phyloP scores from a whole-genome alignment of 1,284 basidiomycete species.

The Schizopora paradoxa region DNA sequence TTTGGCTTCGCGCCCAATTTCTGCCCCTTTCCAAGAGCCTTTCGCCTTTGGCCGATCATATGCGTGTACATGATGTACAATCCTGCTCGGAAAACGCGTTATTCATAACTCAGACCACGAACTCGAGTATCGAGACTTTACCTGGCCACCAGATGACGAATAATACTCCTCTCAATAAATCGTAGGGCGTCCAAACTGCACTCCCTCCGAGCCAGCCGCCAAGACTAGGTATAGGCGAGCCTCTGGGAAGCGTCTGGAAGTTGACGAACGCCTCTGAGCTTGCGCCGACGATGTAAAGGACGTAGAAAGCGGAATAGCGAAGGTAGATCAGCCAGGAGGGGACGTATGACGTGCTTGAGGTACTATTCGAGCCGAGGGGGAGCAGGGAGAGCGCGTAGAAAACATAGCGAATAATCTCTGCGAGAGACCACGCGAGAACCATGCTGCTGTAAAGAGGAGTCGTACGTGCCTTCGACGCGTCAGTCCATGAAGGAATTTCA shows the following conservation, averaged over 20 bases:
- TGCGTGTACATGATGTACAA: constrained; percentile 86
- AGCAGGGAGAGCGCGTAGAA: constrained; percentile 81
- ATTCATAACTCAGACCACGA: not conserved
- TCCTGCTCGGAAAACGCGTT: constrained; percentile 35
- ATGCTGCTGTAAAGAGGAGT: constrained; percentile 87
- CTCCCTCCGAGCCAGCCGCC: constrained; percentile 35
- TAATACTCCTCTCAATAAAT: constrained; percentile 53
- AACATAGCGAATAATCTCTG: constrained; percentile 89
- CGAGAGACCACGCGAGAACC: constrained; percentile 90
- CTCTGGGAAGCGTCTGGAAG: constrained; percentile 68
- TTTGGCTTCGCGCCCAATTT: constrained; percentile 29
- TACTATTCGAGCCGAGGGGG: constrained; percentile 35
- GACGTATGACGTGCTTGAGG: too few relatives aligned
- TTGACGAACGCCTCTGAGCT: constrained; percentile 85
- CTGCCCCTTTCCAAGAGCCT: constrained; percentile 51
- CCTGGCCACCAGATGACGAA: constrained; percentile 92
- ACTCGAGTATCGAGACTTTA: constrained; percentile 33
- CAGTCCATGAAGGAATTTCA: not conserved
- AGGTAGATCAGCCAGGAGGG: constrained; percentile 51
- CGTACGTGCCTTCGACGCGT: constrained; percentile 54
- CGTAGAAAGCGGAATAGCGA: constrained; percentile 89
- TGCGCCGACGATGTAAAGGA: constrained; percentile 91
- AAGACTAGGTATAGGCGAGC: constrained; percentile 32
- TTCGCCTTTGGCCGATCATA: constrained; percentile 83
- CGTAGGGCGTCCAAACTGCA: constrained; percentile 34